Evolutionary conservation across 2,329 filamentous ascomycete species (phyloP).

Genomic region (Colletotrichum chrysophilum): DNA sequence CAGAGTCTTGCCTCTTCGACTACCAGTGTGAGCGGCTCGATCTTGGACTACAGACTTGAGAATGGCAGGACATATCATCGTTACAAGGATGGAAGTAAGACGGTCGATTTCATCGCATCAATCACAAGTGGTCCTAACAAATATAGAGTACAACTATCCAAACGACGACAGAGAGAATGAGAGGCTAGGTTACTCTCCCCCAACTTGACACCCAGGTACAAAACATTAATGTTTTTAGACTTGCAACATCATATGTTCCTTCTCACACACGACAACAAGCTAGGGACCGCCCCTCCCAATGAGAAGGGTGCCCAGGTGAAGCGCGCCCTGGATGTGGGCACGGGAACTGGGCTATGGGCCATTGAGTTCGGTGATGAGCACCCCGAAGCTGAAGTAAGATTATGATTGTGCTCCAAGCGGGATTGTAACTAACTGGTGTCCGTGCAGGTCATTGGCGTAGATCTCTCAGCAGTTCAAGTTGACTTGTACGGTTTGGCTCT

Average conservation of each 20-base stretch:
- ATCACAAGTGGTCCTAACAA: too few species aligned
- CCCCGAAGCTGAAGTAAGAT: slow-evolving; percentile 11
- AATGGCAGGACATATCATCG: background rate
- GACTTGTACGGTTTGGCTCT: slow-evolving; percentile 21
- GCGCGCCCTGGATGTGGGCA: slow-evolving; percentile 32
- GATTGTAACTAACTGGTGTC: too few species aligned
- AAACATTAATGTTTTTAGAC: background rate
- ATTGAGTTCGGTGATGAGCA: slow-evolving; percentile 33
- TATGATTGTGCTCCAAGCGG: too few species aligned
- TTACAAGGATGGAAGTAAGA: background rate
- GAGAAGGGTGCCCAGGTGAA: slow-evolving; percentile 6
- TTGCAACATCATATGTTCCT: background rate
- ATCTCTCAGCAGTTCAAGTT: slow-evolving; percentile 37
- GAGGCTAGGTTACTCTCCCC: background rate
- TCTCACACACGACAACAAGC: background rate
- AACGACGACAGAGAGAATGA: background rate
- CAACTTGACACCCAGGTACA: too few species aligned
- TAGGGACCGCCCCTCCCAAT: background rate
- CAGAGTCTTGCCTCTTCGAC: background rate
- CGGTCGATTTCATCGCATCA: too few species aligned
- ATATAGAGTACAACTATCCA: background rate
- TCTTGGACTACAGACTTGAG: background rate
- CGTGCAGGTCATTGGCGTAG: slow-evolving; percentile 26
- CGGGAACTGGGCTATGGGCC: slow-evolving; percentile 35
- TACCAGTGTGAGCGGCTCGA: background rate